Evolutionary conservation across 2,329 filamentous ascomycete species (phyloP), one percentile per base, ranked within the genome.

Genomic region (Gnomoniopsis smithogilvyi): DNA sequence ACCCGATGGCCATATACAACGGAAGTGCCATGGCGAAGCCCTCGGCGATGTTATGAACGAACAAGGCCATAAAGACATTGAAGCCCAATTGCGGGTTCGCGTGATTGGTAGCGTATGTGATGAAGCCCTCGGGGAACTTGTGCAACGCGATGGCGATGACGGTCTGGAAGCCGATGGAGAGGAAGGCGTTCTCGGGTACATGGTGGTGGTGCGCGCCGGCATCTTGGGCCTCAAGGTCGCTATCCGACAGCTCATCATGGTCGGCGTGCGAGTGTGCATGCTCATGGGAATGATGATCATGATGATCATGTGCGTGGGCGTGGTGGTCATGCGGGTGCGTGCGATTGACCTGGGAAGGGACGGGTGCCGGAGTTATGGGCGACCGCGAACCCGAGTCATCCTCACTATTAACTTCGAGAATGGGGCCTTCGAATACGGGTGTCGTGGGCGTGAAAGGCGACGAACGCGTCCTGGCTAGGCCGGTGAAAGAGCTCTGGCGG

Each of bases 41-140:
- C 76, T 99, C 95, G 30, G 92, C 93, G 68, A 99, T 96, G 76
- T 98, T 99, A 80, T 99, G 95, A 60, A 99, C 94, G 70, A 96
- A 96, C 8, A 99, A 83, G 0, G 95, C 94, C 73, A 98, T 84
- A 76, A 99, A 99, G 56, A 99, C 92, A 54, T 91, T 90, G 73
- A 96, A 86, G 21, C 95, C 95, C 0, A 99, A 84, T 0, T 83
- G 80, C 0, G 95, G 93, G 71, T 93, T 98, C 14, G 92, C 94
- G 70, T 99, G 95, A 73, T 98, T 99, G 11, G 95, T 97, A 11
- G 95, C 94, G 71, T 96, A 99, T 1, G 94, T 98, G 66, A 99
- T 88, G 71, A 89, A 89, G 22, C 86, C 86, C 68, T 89, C 95
- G 1, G 95, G 95, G 38, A 98, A 89, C 72, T 99, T 99, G 78